Base-by-base conservation (phyloP, 345 rosid genomes). In the Eutrema heterophyllum region DNA sequence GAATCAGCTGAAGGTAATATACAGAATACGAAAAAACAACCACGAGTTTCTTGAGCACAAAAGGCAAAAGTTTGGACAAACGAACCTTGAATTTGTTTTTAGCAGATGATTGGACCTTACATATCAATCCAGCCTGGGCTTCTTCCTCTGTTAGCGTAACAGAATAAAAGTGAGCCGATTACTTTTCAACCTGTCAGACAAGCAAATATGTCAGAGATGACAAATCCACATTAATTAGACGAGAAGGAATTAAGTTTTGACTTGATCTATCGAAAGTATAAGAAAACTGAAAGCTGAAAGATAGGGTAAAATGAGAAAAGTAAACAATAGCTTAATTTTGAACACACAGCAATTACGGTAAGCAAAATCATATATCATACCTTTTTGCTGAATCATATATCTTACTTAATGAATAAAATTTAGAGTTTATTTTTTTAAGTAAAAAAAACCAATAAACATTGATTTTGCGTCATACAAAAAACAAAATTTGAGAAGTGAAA, bases 51-150 rank as follows among this genome's bases (percentile, higher is more conserved):
- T 18, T 45, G n/a, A n/a, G 16, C 33, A 54, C 3, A 9, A 8
- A 51, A 55, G 27, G 24, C 11, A 73, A 55, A 40, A 67, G 52
- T 38, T 57, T 43, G 43, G 7, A n/a, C 14, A 26, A 57, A 73
- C 35, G 12, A 49, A 94, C 98, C 96, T 94, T 94, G 82, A 94
- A 92, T 81, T 94, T 94, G 93, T 97, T 94, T 84, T 82, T 94
- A 73, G 91, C 93, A 30, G 90, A 82, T 48, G 98, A 94, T 62
- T 91, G 90, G 46, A 88, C 98, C 32, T 83, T 90, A 69, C 96
- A 94, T 14, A 88, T 89, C 60, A 94, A 79, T 64, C 98, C 98
- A 78, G 83, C 86, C 39, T 79, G 83, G 10, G 18, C 90, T 82
- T 89, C 93, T 80, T 94, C 96, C 76, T 91, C 97, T 57, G 95